phyloP scores from a whole-genome alignment of 1,284 basidiomycete species.

The Cutaneotrichosporon cyanovorans region DNA sequence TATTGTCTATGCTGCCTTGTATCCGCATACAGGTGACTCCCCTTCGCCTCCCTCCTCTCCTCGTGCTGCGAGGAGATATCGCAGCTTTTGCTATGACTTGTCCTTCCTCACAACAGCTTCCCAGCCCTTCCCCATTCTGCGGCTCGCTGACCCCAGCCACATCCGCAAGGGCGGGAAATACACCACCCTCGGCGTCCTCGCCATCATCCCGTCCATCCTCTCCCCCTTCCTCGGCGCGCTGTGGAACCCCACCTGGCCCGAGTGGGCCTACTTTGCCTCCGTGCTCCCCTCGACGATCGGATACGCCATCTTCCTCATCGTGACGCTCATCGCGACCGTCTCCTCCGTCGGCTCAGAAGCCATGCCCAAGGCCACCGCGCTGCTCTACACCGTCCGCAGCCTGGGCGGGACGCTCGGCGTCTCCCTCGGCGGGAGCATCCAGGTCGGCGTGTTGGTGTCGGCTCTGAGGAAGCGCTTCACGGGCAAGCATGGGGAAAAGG shows the following conservation, averaged over 20 bases:
- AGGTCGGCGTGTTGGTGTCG: slow-evolving; percentile 34
- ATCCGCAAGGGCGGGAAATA: slow-evolving; percentile 40
- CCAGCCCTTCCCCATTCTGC: too few relatives aligned
- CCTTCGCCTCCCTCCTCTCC: too few relatives aligned
- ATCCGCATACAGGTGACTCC: too few relatives aligned
- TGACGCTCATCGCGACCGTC: slow-evolving; percentile 38
- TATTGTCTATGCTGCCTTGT: too few relatives aligned
- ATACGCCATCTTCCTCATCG: slow-evolving; percentile 41
- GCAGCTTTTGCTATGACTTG: background rate
- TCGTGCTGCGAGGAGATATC: background rate
- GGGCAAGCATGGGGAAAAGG: slow-evolving; percentile 2
- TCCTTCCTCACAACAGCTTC: background rate
- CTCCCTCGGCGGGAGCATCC: slow-evolving; percentile 35
- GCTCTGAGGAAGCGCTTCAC: slow-evolving; percentile 16
- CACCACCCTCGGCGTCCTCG: slow-evolving; percentile 29
- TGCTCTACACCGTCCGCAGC: slow-evolving; percentile 42
- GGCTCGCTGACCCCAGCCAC: slow-evolving; percentile 24
- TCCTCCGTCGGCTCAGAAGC: slow-evolving; percentile 35
- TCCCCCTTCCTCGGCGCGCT: slow-evolving; percentile 27
- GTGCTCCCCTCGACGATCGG: slow-evolving; percentile 41
- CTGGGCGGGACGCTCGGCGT: slow-evolving; percentile 44
- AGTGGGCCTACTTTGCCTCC: slow-evolving; percentile 39
- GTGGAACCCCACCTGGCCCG: slow-evolving; percentile 34
- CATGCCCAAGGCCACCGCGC: slow-evolving; percentile 46
- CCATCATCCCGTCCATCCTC: slow-evolving; percentile 31